Evolutionary conservation across 805 yeast genomes (phyloP), one percentile per base, ranked within the genome.

Genomic region (Metschnikowia cerradonensis): DNA sequence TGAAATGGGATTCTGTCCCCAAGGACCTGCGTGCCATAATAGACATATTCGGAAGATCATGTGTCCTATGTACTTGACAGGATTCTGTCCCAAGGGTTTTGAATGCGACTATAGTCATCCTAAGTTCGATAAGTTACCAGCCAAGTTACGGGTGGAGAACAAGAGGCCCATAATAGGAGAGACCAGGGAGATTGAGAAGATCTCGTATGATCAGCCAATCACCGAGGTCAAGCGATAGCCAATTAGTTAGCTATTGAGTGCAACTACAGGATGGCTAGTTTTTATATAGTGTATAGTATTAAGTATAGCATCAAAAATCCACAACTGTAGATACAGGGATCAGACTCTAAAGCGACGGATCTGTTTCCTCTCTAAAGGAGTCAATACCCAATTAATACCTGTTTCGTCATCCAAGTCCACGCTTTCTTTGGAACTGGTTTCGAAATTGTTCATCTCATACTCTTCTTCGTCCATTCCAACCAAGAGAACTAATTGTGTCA

Each of bases 51-150:
- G 90, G 52, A 84, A 84, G 59, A 78, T 79, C 6, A 64, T 88
- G 50, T 94, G 99, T 69, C 91, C 86, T 15, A 71, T 84, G 48
- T 94, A 81, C 67, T 64, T 94, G 48, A 82, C 91, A 0, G 99
- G 99, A 1, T 92, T 92, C 64, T 92, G 98, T 70, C 97, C 97
- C 1, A 78, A 82, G 60, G 98, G 98, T 1, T 81, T 83, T 2
- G 81, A 79, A 34, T 89, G 96, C 67, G 88, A 79, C 60, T 77
- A 72, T 58, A 80, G 84, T n/a, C 99, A 94, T 74, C 97, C 97
- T 0, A 81, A 81, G 60, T 89, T 88, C 59, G 82, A 81, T 42
- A 64, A 73, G 49, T 57, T 77, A 19, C 77, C 79, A 26, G 79
- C 68, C 13, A 53, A 59, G 30, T 51, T 60, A 39, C 58, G 61